phyloP scores from a whole-genome alignment of 108 stramenopile species.

The Pseudonitzschia multiseries region DNA sequence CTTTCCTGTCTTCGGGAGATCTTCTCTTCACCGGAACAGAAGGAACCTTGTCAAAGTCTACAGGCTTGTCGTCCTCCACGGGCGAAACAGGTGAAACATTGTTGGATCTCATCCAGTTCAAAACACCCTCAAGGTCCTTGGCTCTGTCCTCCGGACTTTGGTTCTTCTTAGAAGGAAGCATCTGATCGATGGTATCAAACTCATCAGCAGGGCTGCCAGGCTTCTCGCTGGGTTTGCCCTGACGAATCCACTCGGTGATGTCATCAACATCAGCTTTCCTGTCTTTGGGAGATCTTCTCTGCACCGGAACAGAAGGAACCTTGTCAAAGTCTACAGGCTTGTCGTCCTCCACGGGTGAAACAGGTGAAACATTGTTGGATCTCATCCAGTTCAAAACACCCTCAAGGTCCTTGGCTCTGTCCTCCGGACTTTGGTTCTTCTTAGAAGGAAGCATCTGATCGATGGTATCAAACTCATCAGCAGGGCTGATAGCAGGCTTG shows the following conservation, averaged over 20 bases:
- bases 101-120: constrained; percentile 40
- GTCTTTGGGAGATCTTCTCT: constrained; percentile 27
- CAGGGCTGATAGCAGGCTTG: neutral
- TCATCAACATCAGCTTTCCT: constrained; percentile 32
- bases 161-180: constrained; percentile 20
- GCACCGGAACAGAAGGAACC: constrained; percentile 21
- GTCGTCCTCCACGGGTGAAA: constrained; percentile 9
- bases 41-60: constrained; percentile 18
- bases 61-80: constrained; percentile 11
- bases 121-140: constrained; percentile 26
- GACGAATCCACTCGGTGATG: constrained; percentile 37
- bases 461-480: constrained; percentile 3
- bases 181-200: constrained; percentile 25
- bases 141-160: constrained; percentile 26
- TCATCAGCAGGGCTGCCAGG: constrained; percentile 16
- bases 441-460: constrained; percentile 31
- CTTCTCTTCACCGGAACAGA: constrained; percentile 21
- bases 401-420: constrained; percentile 27
- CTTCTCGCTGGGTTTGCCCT: constrained; percentile 21
- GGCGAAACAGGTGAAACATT: constrained; percentile 11
- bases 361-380: constrained; percentile 4
- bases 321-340: neutral
- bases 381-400: constrained; percentile 32
- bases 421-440: constrained; percentile 21
- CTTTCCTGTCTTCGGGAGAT: constrained; percentile 26